These are phyloP conservation scores for Phytomonas francai DNA, from an alignment of 208 protist genomes.

Conservation along the genomic window DNA sequence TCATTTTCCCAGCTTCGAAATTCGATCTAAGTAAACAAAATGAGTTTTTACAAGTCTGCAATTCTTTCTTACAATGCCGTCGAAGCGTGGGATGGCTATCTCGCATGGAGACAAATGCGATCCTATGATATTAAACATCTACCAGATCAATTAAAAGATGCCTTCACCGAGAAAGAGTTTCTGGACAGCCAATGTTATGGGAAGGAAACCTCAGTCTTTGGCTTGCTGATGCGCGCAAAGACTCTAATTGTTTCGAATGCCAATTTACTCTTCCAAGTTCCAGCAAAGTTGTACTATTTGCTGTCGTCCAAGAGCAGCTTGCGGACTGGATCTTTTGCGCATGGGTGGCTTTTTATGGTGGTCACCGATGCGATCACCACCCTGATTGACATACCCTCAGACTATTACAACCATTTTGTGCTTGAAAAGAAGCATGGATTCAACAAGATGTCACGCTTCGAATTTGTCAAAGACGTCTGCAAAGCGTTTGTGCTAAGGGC, in stretches of 20 bases:
- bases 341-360: conserved; percentile 38
- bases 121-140: conserved; percentile 13
- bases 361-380: conserved; percentile 29
- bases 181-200: conserved; percentile 34
- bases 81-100: conserved; percentile 44
- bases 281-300: conserved; percentile 33
- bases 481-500: conserved; percentile 51
- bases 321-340: conserved; percentile 34
- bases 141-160: conserved; percentile 19
- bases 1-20: neutral
- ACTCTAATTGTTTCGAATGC: conserved; percentile 24
- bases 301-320: conserved; percentile 16
- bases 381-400: conserved; percentile 48
- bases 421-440: conserved; percentile 82
- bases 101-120: conserved; percentile 35
- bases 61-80: conserved; percentile 36
- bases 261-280: conserved; percentile 23
- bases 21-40: neutral
- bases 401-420: conserved; percentile 74
- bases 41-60: conserved; percentile 29
- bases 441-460: conserved; percentile 66
- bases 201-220: conserved; percentile 21
- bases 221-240: conserved; percentile 24
- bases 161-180: conserved; percentile 35
- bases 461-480: conserved; percentile 64